Base-by-base conservation (phyloP, 1,284 basidiomycete genomes). In the Fomitopsis betulina region DNA sequence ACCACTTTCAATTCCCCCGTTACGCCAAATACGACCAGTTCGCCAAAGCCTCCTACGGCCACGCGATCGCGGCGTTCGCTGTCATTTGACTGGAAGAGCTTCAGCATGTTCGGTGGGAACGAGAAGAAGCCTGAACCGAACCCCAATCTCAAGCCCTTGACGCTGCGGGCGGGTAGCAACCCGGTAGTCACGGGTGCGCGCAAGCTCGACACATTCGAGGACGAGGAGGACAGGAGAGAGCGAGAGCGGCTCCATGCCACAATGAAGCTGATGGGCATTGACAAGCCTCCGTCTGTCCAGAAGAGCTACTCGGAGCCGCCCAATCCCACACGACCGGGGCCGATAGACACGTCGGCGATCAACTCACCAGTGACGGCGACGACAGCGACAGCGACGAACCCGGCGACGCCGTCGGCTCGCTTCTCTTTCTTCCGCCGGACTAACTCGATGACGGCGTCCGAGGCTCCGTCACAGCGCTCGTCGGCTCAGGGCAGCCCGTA, bases 181-280 rank as follows among this genome's bases (percentile, higher is more conserved):
- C 68, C 85, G 6, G 75, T 85, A 38, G 75, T 89, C 32, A 80
- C 82, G 5, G 73, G 78, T 58, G 89, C 81, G n/a, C 80, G 89
- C 54, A 92, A 91, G 71, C 71, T 91, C 47, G 89, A 87, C 65
- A 94, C 81, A 2, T 77, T 83, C 42, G 94, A 96, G 72, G 94
- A 94, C 66, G 94, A 96, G 54, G 91, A 96, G 59, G 94, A 96
- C 67, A 80, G 84, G 51, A 81, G 81, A 59, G 94, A 95, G 72
- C 79, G 94, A 58, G 92, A 94, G 71, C 83, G 92, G 15, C 76
- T 95, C 59, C 80, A 91, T 66, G 93, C 93, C 12, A 91, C 91
- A 12, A 89, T 96, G 87, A 94, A 94, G 72, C 77, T 96, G 33
- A 93, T 95, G 91, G 94, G 94, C 9, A 91, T 95, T 58, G 85